These are phyloP conservation scores for Boletus semigastroideus DNA, from an alignment of 1,284 basidiomycete genomes.

Conservation along the genomic window DNA sequence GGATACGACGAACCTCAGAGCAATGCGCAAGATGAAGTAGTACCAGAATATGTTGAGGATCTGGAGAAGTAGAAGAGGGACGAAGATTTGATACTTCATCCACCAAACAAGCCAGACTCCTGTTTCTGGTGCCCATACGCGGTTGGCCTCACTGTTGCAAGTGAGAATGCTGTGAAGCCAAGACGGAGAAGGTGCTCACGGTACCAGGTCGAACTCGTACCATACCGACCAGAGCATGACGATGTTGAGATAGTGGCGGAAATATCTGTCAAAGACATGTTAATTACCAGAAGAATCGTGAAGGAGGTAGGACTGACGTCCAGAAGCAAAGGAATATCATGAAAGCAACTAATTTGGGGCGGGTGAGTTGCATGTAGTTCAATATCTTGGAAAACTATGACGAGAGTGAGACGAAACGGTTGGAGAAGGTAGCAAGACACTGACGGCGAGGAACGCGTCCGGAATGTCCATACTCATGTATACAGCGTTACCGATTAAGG, in stretches of 20 bases:
- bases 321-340: slow-evolving; percentile 72
- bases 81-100: slow-evolving; percentile 84
- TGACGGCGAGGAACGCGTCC: slow-evolving; percentile 83
- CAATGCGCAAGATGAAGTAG: slow-evolving; percentile 74
- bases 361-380: slow-evolving; percentile 79
- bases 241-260: slow-evolving; percentile 93
- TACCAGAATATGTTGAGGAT: slow-evolving; percentile 92
- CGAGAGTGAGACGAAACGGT: slow-evolving; percentile 4
- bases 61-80: slow-evolving; percentile 74
- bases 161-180: background rate
- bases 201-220: slow-evolving; percentile 76
- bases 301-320: slow-evolving; percentile 58
- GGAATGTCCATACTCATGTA: slow-evolving; percentile 98
- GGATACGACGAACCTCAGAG: slow-evolving; percentile 38
- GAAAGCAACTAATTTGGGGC: slow-evolving; percentile 66
- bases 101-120: slow-evolving; percentile 76
- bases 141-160: slow-evolving; percentile 49
- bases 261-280: slow-evolving; percentile 63
- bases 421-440: slow-evolving; percentile 26
- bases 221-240: slow-evolving; percentile 88
- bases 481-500: slow-evolving; percentile 89
- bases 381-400: slow-evolving; percentile 77
- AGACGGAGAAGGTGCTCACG: slow-evolving; percentile 53
- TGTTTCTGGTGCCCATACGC: slow-evolving; percentile 59
- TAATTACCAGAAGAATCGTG: background rate